A percentile compares a stretch with the other conserved stretches of the same genome.
Evolutionary conservation across 208 protist genomes (phyloP).

Genomic region (Trypanosoma vivax): DNA sequence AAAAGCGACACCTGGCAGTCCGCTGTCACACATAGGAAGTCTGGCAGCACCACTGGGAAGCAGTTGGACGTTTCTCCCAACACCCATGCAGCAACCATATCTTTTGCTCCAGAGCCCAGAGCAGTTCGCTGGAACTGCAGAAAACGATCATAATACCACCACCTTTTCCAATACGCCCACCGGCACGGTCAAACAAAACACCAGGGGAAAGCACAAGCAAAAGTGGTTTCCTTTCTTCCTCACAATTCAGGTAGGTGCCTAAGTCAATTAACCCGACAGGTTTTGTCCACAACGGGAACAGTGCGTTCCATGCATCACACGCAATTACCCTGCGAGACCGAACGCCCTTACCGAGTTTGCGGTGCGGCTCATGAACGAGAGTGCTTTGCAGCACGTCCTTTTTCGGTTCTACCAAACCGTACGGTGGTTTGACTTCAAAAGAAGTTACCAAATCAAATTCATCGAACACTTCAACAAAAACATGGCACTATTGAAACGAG

Average conservation of each 20-base stretch:
- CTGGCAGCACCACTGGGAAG: neutral
- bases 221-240: neutral
- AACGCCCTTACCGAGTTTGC: conserved; percentile 3
- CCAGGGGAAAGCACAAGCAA: conserved; percentile 64
- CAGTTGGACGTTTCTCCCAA: conserved; percentile 10
- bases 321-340: conserved; percentile 20
- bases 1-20: neutral
- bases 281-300: conserved; percentile 26
- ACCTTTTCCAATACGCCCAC: conserved; percentile 73
- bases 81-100: conserved; percentile 3
- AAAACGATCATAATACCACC: conserved; percentile 87
- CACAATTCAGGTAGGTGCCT: neutral
- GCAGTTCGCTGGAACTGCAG: conserved; percentile 23
- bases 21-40: neutral
- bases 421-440: conserved; percentile 35
- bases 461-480: conserved; percentile 59
- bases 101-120: neutral
- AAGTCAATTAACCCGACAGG: conserved; percentile 23
- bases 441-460: conserved; percentile 28
- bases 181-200: conserved; percentile 49
- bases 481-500: conserved; percentile 34
- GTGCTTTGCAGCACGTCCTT: conserved; percentile 9
- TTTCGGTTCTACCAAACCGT: conserved; percentile 41
- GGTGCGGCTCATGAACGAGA: conserved; percentile 16
- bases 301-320: conserved; percentile 24